These are phyloP conservation scores for Gracilaria caudata DNA, from an alignment of 23 red algal species.

Conservation along the genomic window DNA sequence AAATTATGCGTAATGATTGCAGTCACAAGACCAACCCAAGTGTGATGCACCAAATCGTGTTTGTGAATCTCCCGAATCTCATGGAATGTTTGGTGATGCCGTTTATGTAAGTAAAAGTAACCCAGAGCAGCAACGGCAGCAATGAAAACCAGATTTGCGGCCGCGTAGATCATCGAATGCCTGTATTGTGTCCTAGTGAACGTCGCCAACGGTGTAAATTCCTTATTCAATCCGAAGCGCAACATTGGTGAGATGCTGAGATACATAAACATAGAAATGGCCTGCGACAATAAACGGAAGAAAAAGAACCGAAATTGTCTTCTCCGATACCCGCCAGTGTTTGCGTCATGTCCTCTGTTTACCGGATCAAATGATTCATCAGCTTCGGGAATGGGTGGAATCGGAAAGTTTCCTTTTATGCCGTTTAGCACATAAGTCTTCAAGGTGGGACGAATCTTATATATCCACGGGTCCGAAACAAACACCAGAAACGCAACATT, in stretches of 20 bases:
- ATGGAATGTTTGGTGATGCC: slow-evolving; percentile 75
- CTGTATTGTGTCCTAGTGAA: slow-evolving; percentile 39
- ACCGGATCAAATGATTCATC: slow-evolving; percentile 66
- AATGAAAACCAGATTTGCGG: slow-evolving; percentile 66
- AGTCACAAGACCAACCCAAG: slow-evolving; percentile 64
- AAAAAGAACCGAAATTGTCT: slow-evolving; percentile 81
- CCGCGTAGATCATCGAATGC: slow-evolving; percentile 74
- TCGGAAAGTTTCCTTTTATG: slow-evolving; percentile 69
- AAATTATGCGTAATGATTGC: slow-evolving; percentile 85
- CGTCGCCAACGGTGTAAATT: slow-evolving; percentile 45
- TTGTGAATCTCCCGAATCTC: slow-evolving; percentile 75
- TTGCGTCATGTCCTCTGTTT: slow-evolving; percentile 73
- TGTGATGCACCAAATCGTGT: slow-evolving; percentile 70
- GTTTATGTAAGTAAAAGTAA: slow-evolving; percentile 58
- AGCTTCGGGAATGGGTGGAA: slow-evolving; percentile 65
- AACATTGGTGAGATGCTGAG: slow-evolving; percentile 73
- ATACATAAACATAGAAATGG: slow-evolving; percentile 70
- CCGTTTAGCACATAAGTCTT: slow-evolving; percentile 59
- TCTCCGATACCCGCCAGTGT: slow-evolving; percentile 68
- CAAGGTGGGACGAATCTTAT: slow-evolving; percentile 64
- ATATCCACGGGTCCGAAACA: slow-evolving; percentile 80
- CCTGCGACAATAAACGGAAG: slow-evolving; percentile 64
- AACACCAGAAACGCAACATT: slow-evolving; percentile 76
- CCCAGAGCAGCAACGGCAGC: slow-evolving; percentile 40
- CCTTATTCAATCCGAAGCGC: slow-evolving; percentile 73